Percentiles rank a stretch among this genome's conserved stretches.
These are phyloP conservation scores for Blastocystis sp. DNA, from an alignment of 352 stramenopile species.

Conservation along the genomic window DNA sequence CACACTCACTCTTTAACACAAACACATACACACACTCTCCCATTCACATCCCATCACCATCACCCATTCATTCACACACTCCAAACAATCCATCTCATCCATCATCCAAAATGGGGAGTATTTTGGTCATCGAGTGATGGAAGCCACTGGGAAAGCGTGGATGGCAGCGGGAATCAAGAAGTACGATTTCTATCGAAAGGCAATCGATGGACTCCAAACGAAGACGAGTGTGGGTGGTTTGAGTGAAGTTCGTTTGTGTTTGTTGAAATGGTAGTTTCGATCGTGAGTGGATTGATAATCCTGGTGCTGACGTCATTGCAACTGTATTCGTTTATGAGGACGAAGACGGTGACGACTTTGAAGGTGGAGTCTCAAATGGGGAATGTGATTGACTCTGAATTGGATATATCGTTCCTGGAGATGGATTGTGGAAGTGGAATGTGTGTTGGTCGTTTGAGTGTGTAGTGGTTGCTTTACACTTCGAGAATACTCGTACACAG, in stretches of 20 bases:
- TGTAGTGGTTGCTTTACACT: conserved; percentile 15
- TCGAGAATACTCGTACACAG: not conserved
- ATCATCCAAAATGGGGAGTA: too few species aligned
- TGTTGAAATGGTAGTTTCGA: conserved; percentile 4
- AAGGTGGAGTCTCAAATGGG: not conserved
- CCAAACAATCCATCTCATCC: too few species aligned
- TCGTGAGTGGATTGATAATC: not conserved
- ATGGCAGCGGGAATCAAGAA: not conserved
- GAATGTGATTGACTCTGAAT: not conserved
- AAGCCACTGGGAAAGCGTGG: too few species aligned
- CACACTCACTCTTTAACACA: too few species aligned
- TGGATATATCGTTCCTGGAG: conserved; percentile 1
- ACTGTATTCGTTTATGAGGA: not conserved
- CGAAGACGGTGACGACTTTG: not conserved
- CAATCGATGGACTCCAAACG: conserved; percentile 7
- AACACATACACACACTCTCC: too few species aligned
- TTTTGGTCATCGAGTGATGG: too few species aligned
- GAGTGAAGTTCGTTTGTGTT: not conserved
- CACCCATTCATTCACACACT: too few species aligned
- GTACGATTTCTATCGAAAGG: conserved; percentile 46
- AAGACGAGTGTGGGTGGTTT: conserved; percentile 9
- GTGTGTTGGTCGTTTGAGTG: not conserved
- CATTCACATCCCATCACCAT: too few species aligned
- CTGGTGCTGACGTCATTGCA: not conserved
- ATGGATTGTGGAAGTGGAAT: not conserved